Conservation (phyloP, 495 filamentous ascomycete genomes). For the Cetradonia linearis region DNA sequence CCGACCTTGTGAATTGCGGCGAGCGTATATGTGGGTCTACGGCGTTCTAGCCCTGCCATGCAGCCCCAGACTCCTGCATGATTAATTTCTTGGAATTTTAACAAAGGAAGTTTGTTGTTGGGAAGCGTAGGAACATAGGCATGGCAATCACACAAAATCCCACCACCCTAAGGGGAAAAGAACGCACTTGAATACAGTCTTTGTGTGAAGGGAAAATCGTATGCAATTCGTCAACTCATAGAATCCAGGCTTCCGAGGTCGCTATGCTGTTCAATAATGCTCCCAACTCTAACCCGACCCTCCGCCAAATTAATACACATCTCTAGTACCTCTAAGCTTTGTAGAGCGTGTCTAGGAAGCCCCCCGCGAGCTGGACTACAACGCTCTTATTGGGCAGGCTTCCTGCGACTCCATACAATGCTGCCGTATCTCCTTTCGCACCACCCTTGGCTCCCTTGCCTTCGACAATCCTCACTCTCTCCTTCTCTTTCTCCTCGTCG, state of each 20-base stretch:
- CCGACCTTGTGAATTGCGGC: too few relatives aligned
- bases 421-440: constrained; percentile 60
- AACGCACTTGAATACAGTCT: too few relatives aligned
- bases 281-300: background rate
- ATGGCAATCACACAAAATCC: background rate
- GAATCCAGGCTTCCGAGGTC: constrained; percentile 1
- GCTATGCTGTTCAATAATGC: constrained; percentile 8
- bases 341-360: constrained; percentile 92
- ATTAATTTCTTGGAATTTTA: background rate
- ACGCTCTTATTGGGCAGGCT: constrained; percentile 92
- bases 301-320: background rate
- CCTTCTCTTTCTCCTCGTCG: constrained; percentile 61
- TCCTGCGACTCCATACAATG: constrained; percentile 90
- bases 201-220: too few relatives aligned
- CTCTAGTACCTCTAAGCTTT: constrained; percentile 55
- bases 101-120: too few relatives aligned
- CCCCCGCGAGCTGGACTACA: constrained; percentile 77
- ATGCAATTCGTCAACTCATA: background rate
- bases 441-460: constrained; percentile 61
- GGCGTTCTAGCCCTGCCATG: background rate
- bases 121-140: background rate
- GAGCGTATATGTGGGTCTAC: background rate
- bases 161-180: background rate
- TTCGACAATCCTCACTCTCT: constrained; percentile 53
- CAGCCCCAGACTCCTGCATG: background rate